Conservation (phyloP, 805 yeast genomes). For the Candida vartiovaarae region DNA sequence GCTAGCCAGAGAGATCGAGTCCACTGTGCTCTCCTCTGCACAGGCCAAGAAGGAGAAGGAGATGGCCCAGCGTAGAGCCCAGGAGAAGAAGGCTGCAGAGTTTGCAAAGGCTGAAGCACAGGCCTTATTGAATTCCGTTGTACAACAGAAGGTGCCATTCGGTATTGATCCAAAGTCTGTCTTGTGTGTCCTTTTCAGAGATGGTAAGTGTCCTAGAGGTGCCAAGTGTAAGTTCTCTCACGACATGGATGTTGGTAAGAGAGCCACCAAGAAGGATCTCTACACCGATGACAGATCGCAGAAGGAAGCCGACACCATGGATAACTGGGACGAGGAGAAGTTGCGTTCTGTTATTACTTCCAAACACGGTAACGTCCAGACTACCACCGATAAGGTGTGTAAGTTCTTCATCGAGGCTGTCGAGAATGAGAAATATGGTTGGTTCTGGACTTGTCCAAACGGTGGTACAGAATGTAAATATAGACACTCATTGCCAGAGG, state of each 20-base stretch:
- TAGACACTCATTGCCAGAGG: conserved; percentile 93
- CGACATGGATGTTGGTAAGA: conserved; percentile 78
- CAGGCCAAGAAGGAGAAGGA: conserved; percentile 70
- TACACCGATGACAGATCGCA: conserved; percentile 77
- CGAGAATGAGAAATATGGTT: conserved; percentile 94
- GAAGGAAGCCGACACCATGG: conserved; percentile 85
- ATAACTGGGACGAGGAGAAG: conserved; percentile 94
- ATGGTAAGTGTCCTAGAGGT: conserved; percentile 79
- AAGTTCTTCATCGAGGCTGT: conserved; percentile 93
- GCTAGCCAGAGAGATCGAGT: conserved; percentile 59
- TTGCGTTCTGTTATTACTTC: conserved; percentile 78
- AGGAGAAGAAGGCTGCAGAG: conserved; percentile 87
- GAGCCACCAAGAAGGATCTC: conserved; percentile 82
- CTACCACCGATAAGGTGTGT: conserved; percentile 94
- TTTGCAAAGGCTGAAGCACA: conserved; percentile 85
- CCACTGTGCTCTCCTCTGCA: conserved; percentile 43
- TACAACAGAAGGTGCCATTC: conserved; percentile 85
- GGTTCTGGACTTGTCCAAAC: conserved; percentile 98
- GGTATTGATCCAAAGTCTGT: conserved; percentile 97
- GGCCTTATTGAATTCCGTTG: conserved; percentile 56
- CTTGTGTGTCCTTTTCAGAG: conserved; percentile 82
- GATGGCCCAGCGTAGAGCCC: conserved; percentile 55
- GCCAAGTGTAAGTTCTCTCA: conserved; percentile 87
- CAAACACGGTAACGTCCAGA: conserved; percentile 89
- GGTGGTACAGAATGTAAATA: conserved; percentile 92